phyloP scores from a whole-genome alignment of 441 rosid genomes.

The Populus hybrid region DNA sequence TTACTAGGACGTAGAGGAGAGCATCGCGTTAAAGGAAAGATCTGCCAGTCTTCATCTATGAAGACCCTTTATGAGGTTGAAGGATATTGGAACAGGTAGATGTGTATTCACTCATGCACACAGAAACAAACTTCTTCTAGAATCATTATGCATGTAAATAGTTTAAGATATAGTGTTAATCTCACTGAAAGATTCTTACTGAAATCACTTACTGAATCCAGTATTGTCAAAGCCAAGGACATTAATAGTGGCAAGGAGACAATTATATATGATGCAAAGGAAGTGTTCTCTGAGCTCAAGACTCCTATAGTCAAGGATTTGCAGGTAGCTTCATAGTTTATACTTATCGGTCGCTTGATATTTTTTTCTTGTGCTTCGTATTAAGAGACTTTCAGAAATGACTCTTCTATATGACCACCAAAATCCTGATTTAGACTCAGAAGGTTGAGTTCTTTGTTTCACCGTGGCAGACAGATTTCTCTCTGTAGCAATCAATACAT shows the following conservation, averaged over 20 bases:
- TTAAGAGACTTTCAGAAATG: not conserved
- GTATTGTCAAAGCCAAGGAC: constrained; percentile 57
- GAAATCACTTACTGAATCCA: constrained; percentile 16
- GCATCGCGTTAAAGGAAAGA: constrained; percentile 57
- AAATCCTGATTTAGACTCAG: not conserved
- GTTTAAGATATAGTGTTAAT: not conserved
- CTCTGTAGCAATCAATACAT: not conserved
- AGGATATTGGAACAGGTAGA: constrained; percentile 74
- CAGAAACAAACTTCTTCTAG: too few relatives aligned
- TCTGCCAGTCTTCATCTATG: constrained; percentile 40
- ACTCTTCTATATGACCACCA: not conserved
- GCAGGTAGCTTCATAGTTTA: constrained; percentile 30
- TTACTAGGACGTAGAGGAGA: constrained; percentile 38
- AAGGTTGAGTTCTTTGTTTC: not conserved
- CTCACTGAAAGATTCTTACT: not conserved
- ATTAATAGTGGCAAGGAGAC: constrained; percentile 35
- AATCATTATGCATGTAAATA: not conserved
- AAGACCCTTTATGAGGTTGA: constrained; percentile 41
- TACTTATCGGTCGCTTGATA: not conserved
- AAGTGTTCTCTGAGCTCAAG: constrained; percentile 43
- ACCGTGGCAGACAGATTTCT: not conserved
- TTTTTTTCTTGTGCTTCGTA: not conserved
- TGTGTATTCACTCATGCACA: not conserved
- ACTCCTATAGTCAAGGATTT: constrained; percentile 56
- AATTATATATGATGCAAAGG: constrained; percentile 55